phyloP scores from a whole-genome alignment of 108 stramenopile species.

The Licmophora abbreviata region DNA sequence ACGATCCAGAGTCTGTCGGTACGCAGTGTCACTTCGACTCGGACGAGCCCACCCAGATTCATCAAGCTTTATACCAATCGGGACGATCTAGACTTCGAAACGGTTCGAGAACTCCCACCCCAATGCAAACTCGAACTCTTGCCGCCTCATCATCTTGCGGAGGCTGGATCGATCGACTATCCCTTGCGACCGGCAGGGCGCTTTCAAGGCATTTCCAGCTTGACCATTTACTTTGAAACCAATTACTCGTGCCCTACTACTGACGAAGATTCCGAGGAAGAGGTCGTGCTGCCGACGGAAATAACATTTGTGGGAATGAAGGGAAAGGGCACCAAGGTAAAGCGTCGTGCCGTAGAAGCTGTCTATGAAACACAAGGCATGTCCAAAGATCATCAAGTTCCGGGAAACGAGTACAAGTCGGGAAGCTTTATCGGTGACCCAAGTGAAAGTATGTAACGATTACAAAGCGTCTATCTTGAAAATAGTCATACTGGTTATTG shows the following conservation, averaged over 20 bases:
- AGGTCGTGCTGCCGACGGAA: conserved; percentile 54
- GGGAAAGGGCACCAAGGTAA: conserved; percentile 67
- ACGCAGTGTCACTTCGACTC: conserved; percentile 10
- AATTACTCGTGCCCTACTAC: conserved; percentile 62
- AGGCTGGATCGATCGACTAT: conserved; percentile 80
- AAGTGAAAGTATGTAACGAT: too few relatives aligned
- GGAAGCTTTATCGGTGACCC: too few relatives aligned
- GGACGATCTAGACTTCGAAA: conserved; percentile 79
- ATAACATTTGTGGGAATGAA: conserved; percentile 81
- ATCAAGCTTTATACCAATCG: conserved; percentile 63
- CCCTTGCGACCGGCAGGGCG: conserved; percentile 74
- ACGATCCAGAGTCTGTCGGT: conserved; percentile 49
- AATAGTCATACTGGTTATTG: too few relatives aligned
- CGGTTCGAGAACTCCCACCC: conserved; percentile 60
- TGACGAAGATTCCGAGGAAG: conserved; percentile 36
- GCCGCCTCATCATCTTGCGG: conserved; percentile 59
- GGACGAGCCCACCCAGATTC: conserved; percentile 33
- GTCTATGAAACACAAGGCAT: conserved; percentile 74
- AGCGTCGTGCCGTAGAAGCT: conserved; percentile 63
- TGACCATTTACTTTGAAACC: conserved; percentile 67
- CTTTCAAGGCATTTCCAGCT: conserved; percentile 66
- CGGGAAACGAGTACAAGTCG: conserved; percentile 52
- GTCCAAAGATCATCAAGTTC: conserved; percentile 70
- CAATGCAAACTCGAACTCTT: conserved; percentile 40
- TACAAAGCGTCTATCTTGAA: too few relatives aligned